Evolutionary conservation across 306 rosid genomes (phyloP).

Genomic region (Cicer arietinum): DNA sequence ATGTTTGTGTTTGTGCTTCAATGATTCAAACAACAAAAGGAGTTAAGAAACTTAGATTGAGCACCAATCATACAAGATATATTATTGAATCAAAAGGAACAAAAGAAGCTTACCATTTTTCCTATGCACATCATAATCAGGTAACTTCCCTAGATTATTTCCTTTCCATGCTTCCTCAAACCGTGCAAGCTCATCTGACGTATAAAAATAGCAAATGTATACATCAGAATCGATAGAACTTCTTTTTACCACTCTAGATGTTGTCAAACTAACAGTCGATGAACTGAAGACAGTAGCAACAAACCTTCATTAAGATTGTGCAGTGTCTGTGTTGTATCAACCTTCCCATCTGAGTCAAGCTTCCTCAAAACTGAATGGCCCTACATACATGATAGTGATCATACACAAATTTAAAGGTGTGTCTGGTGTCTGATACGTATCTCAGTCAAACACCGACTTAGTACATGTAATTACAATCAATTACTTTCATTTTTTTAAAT

Average conservation of each 20-base stretch:
- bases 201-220: background rate
- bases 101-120: constrained; percentile 45
- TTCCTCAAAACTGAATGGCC: constrained; percentile 86
- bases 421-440: too few relatives aligned
- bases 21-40: background rate
- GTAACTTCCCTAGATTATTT: constrained; percentile 50
- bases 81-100: background rate
- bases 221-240: background rate
- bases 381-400: constrained; percentile 44
- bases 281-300: constrained; percentile 14
- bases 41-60: background rate
- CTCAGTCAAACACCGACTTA: too few relatives aligned
- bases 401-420: constrained; percentile 9
- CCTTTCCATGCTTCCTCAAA: constrained; percentile 82
- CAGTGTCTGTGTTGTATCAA: constrained; percentile 67
- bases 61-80: background rate
- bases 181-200: constrained; percentile 71
- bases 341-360: constrained; percentile 75
- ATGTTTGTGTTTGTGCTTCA: too few relatives aligned
- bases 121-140: constrained; percentile 47
- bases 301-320: constrained; percentile 86
- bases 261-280: constrained; percentile 2
- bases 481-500: too few relatives aligned
- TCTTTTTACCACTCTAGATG: background rate
- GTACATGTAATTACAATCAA: too few relatives aligned